A percentile compares a stretch with the other conserved stretches of the same genome.
These are phyloP conservation scores for Ceratobasidium sp. DNA, from an alignment of 1,284 basidiomycete genomes.

Conservation along the genomic window DNA sequence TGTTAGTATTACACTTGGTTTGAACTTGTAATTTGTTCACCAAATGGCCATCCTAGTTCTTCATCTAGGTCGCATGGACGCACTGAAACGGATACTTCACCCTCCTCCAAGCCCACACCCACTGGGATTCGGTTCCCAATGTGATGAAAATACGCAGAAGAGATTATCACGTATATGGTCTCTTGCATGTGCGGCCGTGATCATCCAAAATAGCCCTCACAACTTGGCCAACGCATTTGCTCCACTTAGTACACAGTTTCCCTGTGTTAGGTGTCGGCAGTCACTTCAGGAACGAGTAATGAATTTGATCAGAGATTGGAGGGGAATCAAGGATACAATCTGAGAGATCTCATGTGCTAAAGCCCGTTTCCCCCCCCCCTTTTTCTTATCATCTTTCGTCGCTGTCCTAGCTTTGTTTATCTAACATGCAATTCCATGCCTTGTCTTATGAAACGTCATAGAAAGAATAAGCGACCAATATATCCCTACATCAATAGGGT, in stretches of 20 bases:
- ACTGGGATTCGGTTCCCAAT: constrained; percentile 47
- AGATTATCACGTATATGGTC: constrained; percentile 34
- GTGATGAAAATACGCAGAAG: too few species aligned
- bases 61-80: constrained; percentile 58
- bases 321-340: background rate
- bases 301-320: background rate
- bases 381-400: too few species aligned
- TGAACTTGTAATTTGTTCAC: too few species aligned
- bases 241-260: background rate
- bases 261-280: background rate
- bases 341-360: too few species aligned
- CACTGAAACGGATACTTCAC: constrained; percentile 59
- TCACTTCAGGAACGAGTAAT: background rate
- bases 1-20: constrained; percentile 42
- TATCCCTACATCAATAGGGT: too few species aligned
- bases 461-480: too few species aligned
- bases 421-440: too few species aligned
- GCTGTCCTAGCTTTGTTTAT: too few species aligned
- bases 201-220: background rate
- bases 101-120: constrained; percentile 68
- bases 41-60: constrained; percentile 48
- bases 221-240: background rate
- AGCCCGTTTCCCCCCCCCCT: too few species aligned
- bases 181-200: constrained; percentile 40
- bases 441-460: too few species aligned